Percentiles rank a stretch among this genome's conserved stretches.
These are phyloP conservation scores for Pseudogymnoascus sp. DNA, from an alignment of 2,329 filamentous ascomycete species.

Conservation along the genomic window DNA sequence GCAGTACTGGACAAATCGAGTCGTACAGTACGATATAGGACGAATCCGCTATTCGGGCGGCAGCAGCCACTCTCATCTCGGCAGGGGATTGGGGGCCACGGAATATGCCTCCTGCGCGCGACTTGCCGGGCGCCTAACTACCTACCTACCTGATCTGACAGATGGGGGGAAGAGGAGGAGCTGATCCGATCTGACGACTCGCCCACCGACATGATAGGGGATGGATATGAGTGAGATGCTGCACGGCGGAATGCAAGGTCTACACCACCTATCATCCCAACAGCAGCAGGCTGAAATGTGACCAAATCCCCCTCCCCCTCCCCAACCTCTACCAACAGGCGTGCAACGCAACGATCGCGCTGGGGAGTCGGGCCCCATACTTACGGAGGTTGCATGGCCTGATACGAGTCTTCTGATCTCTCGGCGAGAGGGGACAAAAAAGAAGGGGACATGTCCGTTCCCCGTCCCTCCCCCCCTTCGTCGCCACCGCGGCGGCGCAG, in stretches of 20 bases:
- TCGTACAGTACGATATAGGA: too few species aligned
- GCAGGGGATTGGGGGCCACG: background rate
- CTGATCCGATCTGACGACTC: background rate
- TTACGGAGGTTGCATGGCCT: background rate
- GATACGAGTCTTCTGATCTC: background rate
- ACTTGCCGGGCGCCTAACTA: background rate
- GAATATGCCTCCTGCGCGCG: background rate
- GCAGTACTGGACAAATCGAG: too few species aligned
- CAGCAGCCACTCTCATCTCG: background rate
- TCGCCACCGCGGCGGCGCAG: slow-evolving; percentile 1
- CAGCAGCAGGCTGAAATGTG: background rate
- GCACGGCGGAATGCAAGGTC: background rate
- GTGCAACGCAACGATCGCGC: background rate
- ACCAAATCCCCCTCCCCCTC: background rate
- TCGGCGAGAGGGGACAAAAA: background rate
- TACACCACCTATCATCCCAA: background rate
- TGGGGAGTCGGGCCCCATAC: background rate
- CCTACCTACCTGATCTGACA: too few species aligned
- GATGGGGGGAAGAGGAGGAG: too few species aligned
- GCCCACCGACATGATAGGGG: background rate
- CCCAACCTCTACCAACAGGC: too few species aligned
- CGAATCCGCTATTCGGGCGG: too few species aligned
- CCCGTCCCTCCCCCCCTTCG: too few species aligned
- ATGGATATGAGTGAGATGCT: background rate
- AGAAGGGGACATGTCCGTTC: background rate